phyloP scores from a whole-genome alignment of 176 grass and related monocot species.

The Dactylis glomerata region DNA sequence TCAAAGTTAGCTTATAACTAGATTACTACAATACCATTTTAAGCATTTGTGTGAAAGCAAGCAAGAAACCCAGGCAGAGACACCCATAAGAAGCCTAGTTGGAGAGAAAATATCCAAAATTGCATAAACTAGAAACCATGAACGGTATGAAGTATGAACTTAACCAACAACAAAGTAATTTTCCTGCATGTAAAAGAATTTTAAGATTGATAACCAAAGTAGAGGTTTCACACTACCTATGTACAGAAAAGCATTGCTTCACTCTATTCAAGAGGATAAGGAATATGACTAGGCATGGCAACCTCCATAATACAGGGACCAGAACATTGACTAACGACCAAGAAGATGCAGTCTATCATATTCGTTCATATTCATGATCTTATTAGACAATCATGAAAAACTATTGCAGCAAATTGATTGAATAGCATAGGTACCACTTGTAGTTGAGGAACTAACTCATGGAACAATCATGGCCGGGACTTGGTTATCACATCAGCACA shows the following conservation, averaged over 20 bases:
- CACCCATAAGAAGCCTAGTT: neutral
- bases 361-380: slow-evolving; percentile 11
- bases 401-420: neutral
- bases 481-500: slow-evolving; percentile 11
- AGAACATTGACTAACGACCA: slow-evolving; percentile 25
- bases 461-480: slow-evolving; percentile 1
- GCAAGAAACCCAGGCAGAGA: neutral
- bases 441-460: slow-evolving; percentile 22
- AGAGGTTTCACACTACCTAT: neutral
- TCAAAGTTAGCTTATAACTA: neutral
- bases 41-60: neutral
- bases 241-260: neutral
- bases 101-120: slow-evolving; percentile 23
- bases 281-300: slow-evolving; percentile 17
- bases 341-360: slow-evolving; percentile 6
- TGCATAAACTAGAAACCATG: neutral
- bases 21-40: neutral
- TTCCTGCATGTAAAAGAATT: neutral
- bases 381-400: slow-evolving; percentile 9
- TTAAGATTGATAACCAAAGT: neutral
- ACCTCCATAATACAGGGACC: slow-evolving; percentile 20
- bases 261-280: slow-evolving; percentile 17
- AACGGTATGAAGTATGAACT: neutral
- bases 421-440: neutral
- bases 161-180: neutral